Evolutionary conservation across 345 rosid species (phyloP), one percentile per base, ranked within the genome.

Genomic region (Eucalyptus caleyi): DNA sequence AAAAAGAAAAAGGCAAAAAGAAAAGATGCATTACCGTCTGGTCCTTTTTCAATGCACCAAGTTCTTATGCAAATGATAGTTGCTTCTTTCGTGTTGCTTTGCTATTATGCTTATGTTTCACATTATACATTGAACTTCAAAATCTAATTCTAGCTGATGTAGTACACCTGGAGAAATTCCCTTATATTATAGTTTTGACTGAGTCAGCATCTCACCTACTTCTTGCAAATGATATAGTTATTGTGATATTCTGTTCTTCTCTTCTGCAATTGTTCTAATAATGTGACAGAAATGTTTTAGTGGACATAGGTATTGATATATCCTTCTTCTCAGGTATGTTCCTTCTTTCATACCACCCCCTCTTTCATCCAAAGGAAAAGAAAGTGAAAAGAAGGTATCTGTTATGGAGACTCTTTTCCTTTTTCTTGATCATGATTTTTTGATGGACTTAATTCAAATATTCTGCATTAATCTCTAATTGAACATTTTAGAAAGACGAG

Each of bases 291-390:
- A 60, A 83, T 89, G 77, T 86, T 56, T 44, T 88, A 83, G 86
- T 87, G 44, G 69, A 87, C 67, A 87, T 53, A 37, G 88, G 88
- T 89, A 54, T 89, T 89, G 81, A 65, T 23, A 44, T 85, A 81
- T n/a, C 27, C 18, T 51, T 88, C 60, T 88, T 42, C 69, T 85
- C 94, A 98, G 99, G 97, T 98, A 98, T 94, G 99, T 98, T 90
- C 99, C 99, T 92, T 98, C 99, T 92, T 98, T 98, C 88, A 91
- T 98, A 91, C 99, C 99, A 85, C 99, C 99, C 90, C 97, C 99
- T 87, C 50, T 97, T 96, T 95, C 97, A 86, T 90, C 96, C 89
- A 98, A 95, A 94, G 99, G 96, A 94, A 98, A 93, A 91, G 99
- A 98, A 91, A 88, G 95, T 49, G 99, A 97, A 92, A 98, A 91